phyloP scores from a whole-genome alignment of 140 eudicot species.

The Stevia rebaudiana region DNA sequence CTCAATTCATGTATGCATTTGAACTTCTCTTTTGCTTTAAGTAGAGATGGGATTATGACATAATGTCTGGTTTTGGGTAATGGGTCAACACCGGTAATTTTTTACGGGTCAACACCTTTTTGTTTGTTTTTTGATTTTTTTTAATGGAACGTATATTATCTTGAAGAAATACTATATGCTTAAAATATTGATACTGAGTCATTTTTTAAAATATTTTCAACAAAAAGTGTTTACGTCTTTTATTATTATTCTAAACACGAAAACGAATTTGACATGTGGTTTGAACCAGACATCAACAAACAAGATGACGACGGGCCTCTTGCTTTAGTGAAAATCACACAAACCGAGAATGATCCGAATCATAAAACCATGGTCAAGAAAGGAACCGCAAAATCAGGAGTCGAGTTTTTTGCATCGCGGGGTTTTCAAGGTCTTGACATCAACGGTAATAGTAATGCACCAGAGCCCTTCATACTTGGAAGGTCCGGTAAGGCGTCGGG shows the following conservation, averaged over 20 bases:
- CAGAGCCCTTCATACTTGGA: constrained; percentile 59
- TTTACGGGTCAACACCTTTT: not conserved
- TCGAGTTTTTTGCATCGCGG: constrained; percentile 65
- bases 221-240: no score
- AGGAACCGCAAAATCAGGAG: constrained; percentile 59
- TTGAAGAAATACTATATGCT: not conserved
- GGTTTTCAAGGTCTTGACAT: constrained; percentile 87
- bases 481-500: constrained; percentile 93
- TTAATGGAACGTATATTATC: not conserved
- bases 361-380: constrained; percentile 35
- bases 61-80: constrained; percentile 2
- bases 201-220: not conserved
- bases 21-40: not conserved
- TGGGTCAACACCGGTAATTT: not conserved
- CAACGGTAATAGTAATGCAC: constrained; percentile 34
- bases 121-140: not conserved
- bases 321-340: constrained; percentile 45
- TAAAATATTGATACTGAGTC: no score
- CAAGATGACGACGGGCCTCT: constrained; percentile 48
- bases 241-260: no score
- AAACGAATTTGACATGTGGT: not conserved
- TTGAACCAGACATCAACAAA: constrained; percentile 34
- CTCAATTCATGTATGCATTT: not conserved
- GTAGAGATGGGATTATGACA: not conserved
- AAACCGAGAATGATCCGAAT: constrained; percentile 47